Base-by-base conservation (phyloP, 768 basidiomycete species). In the Tulasnella sp. region DNA sequence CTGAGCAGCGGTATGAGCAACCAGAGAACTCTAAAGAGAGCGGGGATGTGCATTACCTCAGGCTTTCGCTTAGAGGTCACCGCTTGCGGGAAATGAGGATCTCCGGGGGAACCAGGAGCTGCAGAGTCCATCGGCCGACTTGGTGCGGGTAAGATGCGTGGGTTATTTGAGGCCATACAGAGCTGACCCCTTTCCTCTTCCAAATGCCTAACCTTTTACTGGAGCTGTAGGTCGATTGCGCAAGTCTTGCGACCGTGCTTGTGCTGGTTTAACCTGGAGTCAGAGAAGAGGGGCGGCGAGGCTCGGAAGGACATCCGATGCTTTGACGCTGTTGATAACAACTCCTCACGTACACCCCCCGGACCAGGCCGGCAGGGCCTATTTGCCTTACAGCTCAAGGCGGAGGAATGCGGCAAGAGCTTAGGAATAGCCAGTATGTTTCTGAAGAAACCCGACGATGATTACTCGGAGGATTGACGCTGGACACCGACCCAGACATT, bases 71-170 rank as follows among this genome's bases (percentile, higher is more conserved):
- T 72, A 36, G 71, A 72, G 35, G 71, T 36, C 26, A 26, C 64
- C 32, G 69, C n/a, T 40, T 65, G 64, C 39, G 59, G 71, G 39
- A 44, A 47, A 64, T 72, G 39, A 64, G 71, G 64, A 72, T 72
- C 71, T 34, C 35, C 59, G 62, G 62, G 62, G 36, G 71, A 63
- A 44, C 64, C 71, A 64, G 71, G 71, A 72, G 71, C 34, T 39
- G 64, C 35, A 63, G 71, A 66, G 34, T 72, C 71, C 64, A 47
- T 64, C 64, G 71, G 71, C 62, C 71, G 71, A 72, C 39, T 37
- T 37, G 71, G 71, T 36, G 71, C 62, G 62, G 71, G 71, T n/a
- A 66, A 63, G 64, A 72, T 72, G 59, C 71, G 62, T 39, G 71
- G 71, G 62, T 63, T 72, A 26, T 63, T 72, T 40, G 64, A 65